A percentile compares a stretch with the other conserved stretches of the same genome.
These are phyloP conservation scores for Cutaneotrichosporon daszewskae DNA, from an alignment of 1,284 basidiomycete species.

Conservation along the genomic window DNA sequence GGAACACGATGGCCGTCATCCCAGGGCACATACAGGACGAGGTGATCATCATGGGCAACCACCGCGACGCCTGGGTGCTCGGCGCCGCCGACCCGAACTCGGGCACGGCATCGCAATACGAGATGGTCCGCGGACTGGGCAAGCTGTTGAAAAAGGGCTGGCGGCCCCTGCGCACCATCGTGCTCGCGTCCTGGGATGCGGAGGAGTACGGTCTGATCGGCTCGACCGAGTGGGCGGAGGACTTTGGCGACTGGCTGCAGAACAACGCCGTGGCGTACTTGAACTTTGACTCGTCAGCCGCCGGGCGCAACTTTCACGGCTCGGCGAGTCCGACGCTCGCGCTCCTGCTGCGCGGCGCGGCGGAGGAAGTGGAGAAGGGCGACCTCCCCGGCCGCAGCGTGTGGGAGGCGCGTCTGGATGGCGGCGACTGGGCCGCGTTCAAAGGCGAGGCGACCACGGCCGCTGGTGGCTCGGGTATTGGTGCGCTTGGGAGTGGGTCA, in stretches of 20 bases:
- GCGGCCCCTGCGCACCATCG: conserved; percentile 79
- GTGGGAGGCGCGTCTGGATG: conserved; percentile 41
- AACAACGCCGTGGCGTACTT: conserved; percentile 76
- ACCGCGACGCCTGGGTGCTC: conserved; percentile 68
- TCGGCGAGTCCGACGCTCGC: conserved; percentile 58
- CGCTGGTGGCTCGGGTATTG: conserved; percentile 19
- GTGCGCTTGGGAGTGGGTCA: conserved; percentile 50
- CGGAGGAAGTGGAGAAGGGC: conserved; percentile 63
- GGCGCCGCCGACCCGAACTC: conserved; percentile 80
- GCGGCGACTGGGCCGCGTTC: conserved; percentile 26
- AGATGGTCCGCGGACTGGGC: conserved; percentile 78
- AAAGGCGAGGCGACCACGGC: conserved; percentile 3
- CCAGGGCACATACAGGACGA: conserved; percentile 83
- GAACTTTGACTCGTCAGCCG: conserved; percentile 70
- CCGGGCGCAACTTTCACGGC: conserved; percentile 56
- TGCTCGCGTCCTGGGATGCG: conserved; percentile 89
- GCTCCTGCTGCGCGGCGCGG: conserved; percentile 62
- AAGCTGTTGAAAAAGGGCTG: conserved; percentile 67
- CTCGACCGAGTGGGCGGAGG: conserved; percentile 82
- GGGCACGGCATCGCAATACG: conserved; percentile 78
- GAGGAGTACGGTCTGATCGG: conserved; percentile 90
- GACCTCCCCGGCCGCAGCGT: conserved; percentile 41
- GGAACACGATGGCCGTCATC: conserved; percentile 76
- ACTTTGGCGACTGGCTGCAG: conserved; percentile 74
- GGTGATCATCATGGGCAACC: conserved; percentile 77